Evolutionary conservation across 768 basidiomycete genomes (phyloP).

Genomic region (Boletus sp.): DNA sequence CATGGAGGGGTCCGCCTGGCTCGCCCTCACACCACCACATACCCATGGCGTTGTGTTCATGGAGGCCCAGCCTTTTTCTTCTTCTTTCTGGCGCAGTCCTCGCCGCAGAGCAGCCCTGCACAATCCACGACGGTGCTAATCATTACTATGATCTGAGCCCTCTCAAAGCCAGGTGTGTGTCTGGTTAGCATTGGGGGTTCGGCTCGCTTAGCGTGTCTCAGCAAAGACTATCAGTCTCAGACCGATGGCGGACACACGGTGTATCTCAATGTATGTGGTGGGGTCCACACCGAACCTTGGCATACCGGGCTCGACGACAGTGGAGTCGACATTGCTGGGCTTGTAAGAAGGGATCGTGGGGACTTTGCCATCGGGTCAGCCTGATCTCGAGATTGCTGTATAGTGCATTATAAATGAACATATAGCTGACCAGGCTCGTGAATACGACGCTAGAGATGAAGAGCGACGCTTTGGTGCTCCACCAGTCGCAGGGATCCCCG

Average conservation of each 20-base stretch:
- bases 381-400: background rate
- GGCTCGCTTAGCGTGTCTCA: constrained; percentile 29
- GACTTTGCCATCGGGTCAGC: constrained; percentile 72
- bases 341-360: constrained; percentile 57
- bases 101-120: constrained; percentile 57
- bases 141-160: constrained; percentile 67
- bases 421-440: constrained; percentile 19
- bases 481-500: constrained; percentile 58
- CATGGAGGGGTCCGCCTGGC: constrained; percentile 23
- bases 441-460: constrained; percentile 63
- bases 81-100: constrained; percentile 7
- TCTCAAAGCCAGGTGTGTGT: constrained; percentile 54
- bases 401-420: background rate
- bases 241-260: constrained; percentile 47
- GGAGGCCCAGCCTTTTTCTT: background rate
- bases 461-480: constrained; percentile 51
- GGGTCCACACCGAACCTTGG: constrained; percentile 56
- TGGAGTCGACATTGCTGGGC: constrained; percentile 54
- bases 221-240: constrained; percentile 60
- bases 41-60: background rate
- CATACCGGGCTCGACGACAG: constrained; percentile 47
- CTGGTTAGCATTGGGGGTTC: background rate
- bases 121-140: constrained; percentile 43
- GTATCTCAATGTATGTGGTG: constrained; percentile 63
- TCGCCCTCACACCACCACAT: constrained; percentile 8